Conservation (phyloP, 2,329 filamentous ascomycete genomes). For the Ophiostoma angusticollis region DNA sequence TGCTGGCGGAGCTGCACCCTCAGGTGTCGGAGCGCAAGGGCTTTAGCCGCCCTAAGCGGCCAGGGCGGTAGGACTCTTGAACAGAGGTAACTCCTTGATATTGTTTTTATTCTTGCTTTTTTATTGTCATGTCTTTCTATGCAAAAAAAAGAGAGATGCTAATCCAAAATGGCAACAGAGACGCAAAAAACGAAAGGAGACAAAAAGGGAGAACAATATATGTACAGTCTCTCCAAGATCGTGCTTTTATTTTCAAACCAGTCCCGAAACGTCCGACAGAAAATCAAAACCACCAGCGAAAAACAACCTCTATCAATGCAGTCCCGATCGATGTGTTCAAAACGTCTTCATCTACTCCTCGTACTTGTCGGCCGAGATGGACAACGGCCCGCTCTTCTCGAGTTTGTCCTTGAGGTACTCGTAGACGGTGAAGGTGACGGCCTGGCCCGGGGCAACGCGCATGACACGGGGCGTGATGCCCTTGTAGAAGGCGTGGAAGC, state of each 20-base stretch:
- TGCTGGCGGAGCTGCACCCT: conserved; percentile 56
- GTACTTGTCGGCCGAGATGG: conserved; percentile 48
- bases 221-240: too few relatives aligned
- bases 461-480: conserved; percentile 96
- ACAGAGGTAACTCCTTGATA: too few relatives aligned
- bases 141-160: not conserved
- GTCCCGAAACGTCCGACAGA: not conserved
- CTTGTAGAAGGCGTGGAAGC: conserved; percentile 93
- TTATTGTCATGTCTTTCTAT: not conserved
- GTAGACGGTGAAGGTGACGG: conserved; percentile 63
- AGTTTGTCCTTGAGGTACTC: conserved; percentile 63
- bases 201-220: too few relatives aligned
- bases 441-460: conserved; percentile 93
- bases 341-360: conserved; percentile 42
- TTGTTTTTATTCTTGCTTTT: not conserved
- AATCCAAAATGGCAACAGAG: too few relatives aligned
- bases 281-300: not conserved
- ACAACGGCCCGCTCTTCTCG: conserved; percentile 49
- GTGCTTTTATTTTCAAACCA: too few relatives aligned
- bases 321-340: too few relatives aligned
- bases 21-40: conserved; percentile 51
- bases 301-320: too few relatives aligned
- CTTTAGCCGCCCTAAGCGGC: conserved; percentile 69
- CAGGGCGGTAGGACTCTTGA: conserved; percentile 55
- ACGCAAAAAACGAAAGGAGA: not conserved